Evolutionary conservation across 2,329 filamentous ascomycete genomes (phyloP).

Genomic region (Parastagonospora nodorum): DNA sequence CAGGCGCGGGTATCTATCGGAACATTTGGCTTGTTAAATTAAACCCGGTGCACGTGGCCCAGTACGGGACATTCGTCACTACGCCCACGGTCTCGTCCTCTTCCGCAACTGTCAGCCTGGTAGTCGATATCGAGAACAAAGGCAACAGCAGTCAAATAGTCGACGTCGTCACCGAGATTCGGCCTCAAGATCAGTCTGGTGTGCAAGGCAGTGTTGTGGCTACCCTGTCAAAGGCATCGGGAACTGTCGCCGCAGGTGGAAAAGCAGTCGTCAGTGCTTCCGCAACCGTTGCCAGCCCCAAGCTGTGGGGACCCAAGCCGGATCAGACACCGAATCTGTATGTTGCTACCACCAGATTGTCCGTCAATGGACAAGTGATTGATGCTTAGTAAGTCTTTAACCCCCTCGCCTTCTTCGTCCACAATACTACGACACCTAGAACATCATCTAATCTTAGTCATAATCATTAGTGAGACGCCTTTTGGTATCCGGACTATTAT

Average conservation of each 20-base stretch:
- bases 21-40: slow-evolving; percentile 60
- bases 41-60: slow-evolving; percentile 51
- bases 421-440: background rate
- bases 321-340: slow-evolving; percentile 56
- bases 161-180: slow-evolving; percentile 50
- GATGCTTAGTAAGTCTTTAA: slow-evolving; percentile 46
- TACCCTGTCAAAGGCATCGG: slow-evolving; percentile 38
- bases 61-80: slow-evolving; percentile 56
- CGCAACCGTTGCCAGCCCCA: slow-evolving; percentile 46
- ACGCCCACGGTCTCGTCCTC: slow-evolving; percentile 51
- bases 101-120: slow-evolving; percentile 53
- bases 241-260: slow-evolving; percentile 35
- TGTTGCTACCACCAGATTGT: slow-evolving; percentile 50
- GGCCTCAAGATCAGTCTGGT: slow-evolving; percentile 21
- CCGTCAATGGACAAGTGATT: slow-evolving; percentile 24
- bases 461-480: slow-evolving; percentile 44
- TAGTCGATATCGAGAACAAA: slow-evolving; percentile 55
- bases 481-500: slow-evolving; percentile 57
- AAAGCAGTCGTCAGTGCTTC: slow-evolving; percentile 46
- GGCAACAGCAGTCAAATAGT: slow-evolving; percentile 41
- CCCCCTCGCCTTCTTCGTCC: background rate
- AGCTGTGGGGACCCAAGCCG: slow-evolving; percentile 57
- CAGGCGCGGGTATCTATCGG: slow-evolving; percentile 59
- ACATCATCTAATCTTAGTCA: background rate
- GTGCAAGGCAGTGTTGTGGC: slow-evolving; percentile 29